Percentiles rank a stretch among this genome's conserved stretches.
phyloP scores from a whole-genome alignment of 495 filamentous ascomycete species.

The Venustampulla echinocandica region DNA sequence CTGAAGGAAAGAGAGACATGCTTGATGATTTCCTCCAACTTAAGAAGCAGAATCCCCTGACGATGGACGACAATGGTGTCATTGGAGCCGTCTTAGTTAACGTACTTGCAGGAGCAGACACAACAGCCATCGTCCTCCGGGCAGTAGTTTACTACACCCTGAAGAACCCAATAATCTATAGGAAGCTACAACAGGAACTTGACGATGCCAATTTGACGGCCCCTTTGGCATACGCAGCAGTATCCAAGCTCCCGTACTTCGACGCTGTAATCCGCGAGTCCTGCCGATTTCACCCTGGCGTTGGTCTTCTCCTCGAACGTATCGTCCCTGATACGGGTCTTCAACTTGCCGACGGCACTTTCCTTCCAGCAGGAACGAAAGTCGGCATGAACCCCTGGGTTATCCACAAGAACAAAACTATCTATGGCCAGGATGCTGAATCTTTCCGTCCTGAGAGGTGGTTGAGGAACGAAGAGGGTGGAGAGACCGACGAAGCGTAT shows the following conservation, averaged over 20 bases:
- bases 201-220: slow-evolving; percentile 7
- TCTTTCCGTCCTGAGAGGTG: slow-evolving; percentile 47
- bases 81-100: slow-evolving; percentile 3
- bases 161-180: slow-evolving; percentile 33
- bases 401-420: slow-evolving; percentile 36
- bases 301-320: slow-evolving; percentile 54
- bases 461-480: slow-evolving; percentile 30
- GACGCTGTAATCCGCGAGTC: slow-evolving; percentile 63
- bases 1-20: slow-evolving; percentile 19
- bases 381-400: slow-evolving; percentile 47
- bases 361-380: slow-evolving; percentile 40
- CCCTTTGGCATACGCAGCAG: slow-evolving; percentile 17
- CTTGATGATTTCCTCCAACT: slow-evolving; percentile 26
- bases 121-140: slow-evolving; percentile 41
- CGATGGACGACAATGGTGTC: slow-evolving; percentile 17
- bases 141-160: slow-evolving; percentile 44
- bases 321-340: slow-evolving; percentile 50
- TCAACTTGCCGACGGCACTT: slow-evolving; percentile 33
- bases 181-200: slow-evolving; percentile 21
- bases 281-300: slow-evolving; percentile 56
- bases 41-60: slow-evolving; percentile 19
- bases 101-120: slow-evolving; percentile 39
- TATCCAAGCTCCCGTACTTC: slow-evolving; percentile 42
- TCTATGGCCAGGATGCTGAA: slow-evolving; percentile 46
- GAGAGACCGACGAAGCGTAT: slow-evolving; percentile 18